phyloP scores from a whole-genome alignment of 208 protist species.

The Trypanosoma platydactyli region DNA sequence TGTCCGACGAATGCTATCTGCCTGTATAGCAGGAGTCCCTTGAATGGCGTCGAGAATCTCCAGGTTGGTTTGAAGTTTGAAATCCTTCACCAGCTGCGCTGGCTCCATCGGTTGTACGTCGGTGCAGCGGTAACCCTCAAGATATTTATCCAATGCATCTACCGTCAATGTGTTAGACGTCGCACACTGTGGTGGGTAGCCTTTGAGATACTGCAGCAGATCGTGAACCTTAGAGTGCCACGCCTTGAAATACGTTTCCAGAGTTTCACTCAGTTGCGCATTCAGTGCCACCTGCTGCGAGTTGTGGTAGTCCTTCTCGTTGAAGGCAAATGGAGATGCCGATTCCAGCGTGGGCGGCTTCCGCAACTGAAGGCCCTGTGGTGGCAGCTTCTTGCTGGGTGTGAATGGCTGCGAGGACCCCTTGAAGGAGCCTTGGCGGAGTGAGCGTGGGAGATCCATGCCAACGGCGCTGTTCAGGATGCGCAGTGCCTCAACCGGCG shows the following conservation, averaged over 20 bases:
- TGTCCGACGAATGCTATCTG: conserved; percentile 53
- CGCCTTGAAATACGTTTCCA: conserved; percentile 50
- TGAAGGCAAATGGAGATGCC: conserved; percentile 49
- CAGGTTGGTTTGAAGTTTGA: conserved; percentile 42
- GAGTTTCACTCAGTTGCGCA: conserved; percentile 58
- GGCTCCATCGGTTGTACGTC: conserved; percentile 47
- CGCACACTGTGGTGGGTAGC: conserved; percentile 43
- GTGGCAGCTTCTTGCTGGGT: background rate
- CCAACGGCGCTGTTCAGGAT: conserved; percentile 59
- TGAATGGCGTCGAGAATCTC: conserved; percentile 35
- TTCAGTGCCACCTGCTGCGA: conserved; percentile 81
- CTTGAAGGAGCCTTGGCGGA: conserved; percentile 10
- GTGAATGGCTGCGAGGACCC: background rate
- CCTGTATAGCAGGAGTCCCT: conserved; percentile 30
- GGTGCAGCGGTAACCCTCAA: conserved; percentile 56
- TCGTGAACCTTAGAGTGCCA: conserved; percentile 51
- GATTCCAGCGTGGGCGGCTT: conserved; percentile 33
- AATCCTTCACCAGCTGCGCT: conserved; percentile 41
- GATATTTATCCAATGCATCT: conserved; percentile 49
- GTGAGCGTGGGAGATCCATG: conserved; percentile 42
- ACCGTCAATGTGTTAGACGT: conserved; percentile 36
- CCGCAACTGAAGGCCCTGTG: conserved; percentile 21
- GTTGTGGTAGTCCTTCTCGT: conserved; percentile 65
- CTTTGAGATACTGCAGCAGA: conserved; percentile 36
- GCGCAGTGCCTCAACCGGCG: conserved; percentile 52